Evolutionary conservation across 331 rosid species (phyloP).

Genomic region (Saraca asoca): DNA sequence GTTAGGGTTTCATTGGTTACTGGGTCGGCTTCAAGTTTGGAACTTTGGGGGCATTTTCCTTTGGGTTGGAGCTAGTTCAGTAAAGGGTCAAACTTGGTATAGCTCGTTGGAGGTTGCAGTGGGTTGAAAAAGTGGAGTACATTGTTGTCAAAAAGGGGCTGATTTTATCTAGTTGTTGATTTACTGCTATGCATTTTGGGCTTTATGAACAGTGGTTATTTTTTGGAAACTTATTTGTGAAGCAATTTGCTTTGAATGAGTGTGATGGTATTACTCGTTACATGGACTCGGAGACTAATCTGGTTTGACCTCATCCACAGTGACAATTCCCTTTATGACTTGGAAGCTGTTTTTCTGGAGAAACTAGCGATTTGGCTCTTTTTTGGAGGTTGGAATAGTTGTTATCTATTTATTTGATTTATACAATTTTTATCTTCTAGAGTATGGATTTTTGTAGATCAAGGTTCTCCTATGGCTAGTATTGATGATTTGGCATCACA

Average conservation of each 20-base stretch:
- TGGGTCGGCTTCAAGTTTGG: constrained; percentile 35
- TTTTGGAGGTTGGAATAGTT: constrained; percentile 31
- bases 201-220: constrained; percentile 49
- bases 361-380: constrained; percentile 54
- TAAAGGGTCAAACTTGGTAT: constrained; percentile 26
- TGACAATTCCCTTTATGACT: constrained; percentile 30
- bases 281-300: constrained; percentile 40
- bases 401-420: constrained; percentile 5
- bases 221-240: constrained; percentile 73
- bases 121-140: constrained; percentile 35
- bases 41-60: constrained; percentile 25
- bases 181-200: constrained; percentile 37
- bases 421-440: not conserved
- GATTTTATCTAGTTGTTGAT: constrained; percentile 35
- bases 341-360: constrained; percentile 34
- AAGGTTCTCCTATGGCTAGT: constrained; percentile 50
- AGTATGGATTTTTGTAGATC: constrained; percentile 46
- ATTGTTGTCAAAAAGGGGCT: constrained; percentile 47
- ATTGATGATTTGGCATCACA: constrained; percentile 48
- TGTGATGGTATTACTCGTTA: constrained; percentile 57
- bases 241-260: constrained; percentile 69
- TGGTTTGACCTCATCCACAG: constrained; percentile 37
- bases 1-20: constrained; percentile 40
- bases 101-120: constrained; percentile 25
- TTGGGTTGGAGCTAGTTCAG: constrained; percentile 32